phyloP scores from a whole-genome alignment of 1,284 basidiomycete genomes.

The Cryptococcus sp. region DNA sequence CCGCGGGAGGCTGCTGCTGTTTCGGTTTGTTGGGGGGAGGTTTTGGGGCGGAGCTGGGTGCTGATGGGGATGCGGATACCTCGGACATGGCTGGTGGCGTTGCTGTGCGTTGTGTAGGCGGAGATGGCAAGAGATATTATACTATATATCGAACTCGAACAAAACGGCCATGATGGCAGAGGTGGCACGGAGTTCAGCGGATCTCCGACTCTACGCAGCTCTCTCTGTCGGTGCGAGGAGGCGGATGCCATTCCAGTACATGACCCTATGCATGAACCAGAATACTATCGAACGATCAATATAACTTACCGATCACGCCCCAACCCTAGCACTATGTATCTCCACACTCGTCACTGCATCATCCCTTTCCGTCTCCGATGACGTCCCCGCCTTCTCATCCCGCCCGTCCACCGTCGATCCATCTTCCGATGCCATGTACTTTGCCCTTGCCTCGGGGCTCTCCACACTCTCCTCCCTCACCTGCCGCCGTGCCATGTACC shows the following conservation, averaged over 20 bases:
- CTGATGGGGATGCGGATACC: background rate
- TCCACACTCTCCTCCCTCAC: background rate
- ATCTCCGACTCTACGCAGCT: too few species aligned
- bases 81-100: background rate
- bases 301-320: background rate
- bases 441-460: background rate
- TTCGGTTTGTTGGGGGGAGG: background rate
- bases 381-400: too few species aligned
- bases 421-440: too few species aligned
- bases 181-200: too few species aligned
- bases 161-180: too few species aligned
- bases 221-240: too few species aligned
- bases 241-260: background rate
- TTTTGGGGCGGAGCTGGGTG: background rate
- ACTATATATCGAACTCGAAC: too few species aligned
- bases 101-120: background rate
- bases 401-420: too few species aligned
- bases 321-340: background rate
- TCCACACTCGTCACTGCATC: background rate
- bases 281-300: background rate
- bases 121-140: background rate
- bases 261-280: background rate
- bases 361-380: background rate
- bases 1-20: background rate
- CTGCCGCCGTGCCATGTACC: constrained; percentile 6